Percentiles rank a stretch among this genome's conserved stretches.
These are phyloP conservation scores for Dioszegia aurantiaca DNA, from an alignment of 768 basidiomycete species.

Conservation along the genomic window DNA sequence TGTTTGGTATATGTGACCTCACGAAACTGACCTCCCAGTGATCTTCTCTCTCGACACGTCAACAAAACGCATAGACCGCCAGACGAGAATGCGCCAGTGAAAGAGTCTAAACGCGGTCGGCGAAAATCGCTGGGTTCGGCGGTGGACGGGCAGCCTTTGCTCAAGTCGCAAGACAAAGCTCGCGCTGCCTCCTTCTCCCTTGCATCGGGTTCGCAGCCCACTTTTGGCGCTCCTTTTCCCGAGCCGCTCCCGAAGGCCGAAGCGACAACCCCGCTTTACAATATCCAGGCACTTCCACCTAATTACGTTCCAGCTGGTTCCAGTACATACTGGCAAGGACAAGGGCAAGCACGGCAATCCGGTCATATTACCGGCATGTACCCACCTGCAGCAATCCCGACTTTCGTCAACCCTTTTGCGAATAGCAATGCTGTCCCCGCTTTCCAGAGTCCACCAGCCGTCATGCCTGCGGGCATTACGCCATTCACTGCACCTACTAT, in stretches of 20 bases:
- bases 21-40: constrained; percentile 23
- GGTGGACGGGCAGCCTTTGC: background rate
- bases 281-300: background rate
- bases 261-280: background rate
- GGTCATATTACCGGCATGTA: too few relatives aligned
- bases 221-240: background rate
- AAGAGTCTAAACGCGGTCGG: constrained; percentile 33
- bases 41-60: constrained; percentile 50
- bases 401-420: background rate
- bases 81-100: constrained; percentile 24
- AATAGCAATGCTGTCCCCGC: too few relatives aligned
- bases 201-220: background rate
- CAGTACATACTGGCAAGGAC: background rate
- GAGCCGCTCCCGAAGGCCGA: too few relatives aligned
- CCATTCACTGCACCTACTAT: constrained; percentile 12
- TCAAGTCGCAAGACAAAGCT: constrained; percentile 1
- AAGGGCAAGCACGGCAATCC: too few relatives aligned
- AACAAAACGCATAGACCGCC: constrained; percentile 49
- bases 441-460: too few relatives aligned
- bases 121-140: constrained; percentile 29
- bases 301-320: background rate
- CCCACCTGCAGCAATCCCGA: too few relatives aligned
- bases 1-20: background rate
- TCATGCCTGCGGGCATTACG: background rate
- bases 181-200: constrained; percentile 9